A percentile compares a stretch with the other conserved stretches of the same genome.
Evolutionary conservation across 2,329 filamentous ascomycete genomes (phyloP).

Genomic region (Proliferodiscus dingleyae): DNA sequence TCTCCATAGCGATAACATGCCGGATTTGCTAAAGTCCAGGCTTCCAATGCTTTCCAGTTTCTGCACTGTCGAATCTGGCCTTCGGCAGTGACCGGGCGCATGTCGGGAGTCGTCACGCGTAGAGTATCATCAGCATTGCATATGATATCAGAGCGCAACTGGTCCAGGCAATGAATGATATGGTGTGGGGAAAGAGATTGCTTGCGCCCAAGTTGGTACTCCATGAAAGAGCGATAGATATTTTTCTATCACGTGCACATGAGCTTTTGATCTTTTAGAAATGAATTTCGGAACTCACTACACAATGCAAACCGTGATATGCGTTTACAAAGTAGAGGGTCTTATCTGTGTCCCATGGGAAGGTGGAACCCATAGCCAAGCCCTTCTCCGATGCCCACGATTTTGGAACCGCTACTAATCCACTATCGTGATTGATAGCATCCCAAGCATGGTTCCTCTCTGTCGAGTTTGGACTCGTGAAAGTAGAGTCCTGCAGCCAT

Average conservation of each 20-base stretch:
- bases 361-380: background rate
- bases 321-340: constrained; percentile 4
- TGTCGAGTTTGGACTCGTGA: background rate
- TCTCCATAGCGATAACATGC: too few relatives aligned
- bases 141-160: background rate
- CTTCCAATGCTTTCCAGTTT: constrained; percentile 1
- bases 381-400: background rate
- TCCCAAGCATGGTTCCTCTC: constrained; percentile 2
- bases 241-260: background rate
- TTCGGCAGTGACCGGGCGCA: background rate
- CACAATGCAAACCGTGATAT: constrained; percentile 3
- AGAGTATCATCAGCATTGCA: constrained; percentile 7
- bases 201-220: background rate
- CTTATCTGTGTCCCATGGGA: constrained; percentile 4
- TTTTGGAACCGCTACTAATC: constrained; percentile 2
- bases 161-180: constrained; percentile 4
- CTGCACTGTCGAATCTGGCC: constrained; percentile 4
- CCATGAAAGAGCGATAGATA: constrained; percentile 5
- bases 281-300: background rate
- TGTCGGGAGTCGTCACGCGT: background rate
- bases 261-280: background rate
- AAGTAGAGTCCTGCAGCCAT: background rate
- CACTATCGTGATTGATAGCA: constrained; percentile 1
- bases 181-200: background rate
- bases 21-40: background rate